Percentiles rank a stretch among this genome's conserved stretches.
Conservation (phyloP, 495 filamentous ascomycete genomes). For the Penicillium canariense region DNA sequence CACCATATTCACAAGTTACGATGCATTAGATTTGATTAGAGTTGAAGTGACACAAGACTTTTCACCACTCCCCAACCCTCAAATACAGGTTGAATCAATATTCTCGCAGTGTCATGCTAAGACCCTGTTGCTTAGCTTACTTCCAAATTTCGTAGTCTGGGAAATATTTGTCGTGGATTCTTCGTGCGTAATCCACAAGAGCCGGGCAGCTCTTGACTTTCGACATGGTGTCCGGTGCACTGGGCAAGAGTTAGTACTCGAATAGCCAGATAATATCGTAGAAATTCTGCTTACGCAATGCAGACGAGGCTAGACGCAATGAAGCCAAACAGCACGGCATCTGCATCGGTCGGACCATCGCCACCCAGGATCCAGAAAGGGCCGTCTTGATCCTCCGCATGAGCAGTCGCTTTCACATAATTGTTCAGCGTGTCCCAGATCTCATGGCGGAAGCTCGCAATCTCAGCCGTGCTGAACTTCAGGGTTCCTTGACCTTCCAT, state of each 20-base stretch:
- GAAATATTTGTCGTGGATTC: slow-evolving; percentile 59
- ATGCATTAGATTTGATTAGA: not conserved
- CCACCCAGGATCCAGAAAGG: slow-evolving; percentile 60
- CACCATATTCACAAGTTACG: no score
- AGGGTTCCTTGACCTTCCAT: slow-evolving; percentile 56
- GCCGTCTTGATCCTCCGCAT: slow-evolving; percentile 17
- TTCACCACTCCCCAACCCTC: not conserved
- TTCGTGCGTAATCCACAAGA: slow-evolving; percentile 54
- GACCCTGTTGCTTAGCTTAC: not conserved
- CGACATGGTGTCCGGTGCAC: slow-evolving; percentile 44
- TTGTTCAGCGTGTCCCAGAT: slow-evolving; percentile 52
- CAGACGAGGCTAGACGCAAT: slow-evolving; percentile 48
- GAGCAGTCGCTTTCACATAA: slow-evolving; percentile 27
- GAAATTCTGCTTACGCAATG: slow-evolving; percentile 47
- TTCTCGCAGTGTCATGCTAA: not conserved
- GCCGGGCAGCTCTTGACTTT: slow-evolving; percentile 45
- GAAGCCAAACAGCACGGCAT: slow-evolving; percentile 57
- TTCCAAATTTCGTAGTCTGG: slow-evolving; percentile 51
- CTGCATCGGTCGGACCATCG: slow-evolving; percentile 53
- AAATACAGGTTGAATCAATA: not conserved
- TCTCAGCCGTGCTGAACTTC: slow-evolving; percentile 50
- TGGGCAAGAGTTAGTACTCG: slow-evolving; percentile 17
- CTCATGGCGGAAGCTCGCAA: slow-evolving; percentile 40
- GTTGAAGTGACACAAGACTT: not conserved
- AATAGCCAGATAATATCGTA: not conserved